These are phyloP conservation scores for Aspergillus cejpii DNA, from an alignment of 2,329 filamentous ascomycete species.

Conservation along the genomic window DNA sequence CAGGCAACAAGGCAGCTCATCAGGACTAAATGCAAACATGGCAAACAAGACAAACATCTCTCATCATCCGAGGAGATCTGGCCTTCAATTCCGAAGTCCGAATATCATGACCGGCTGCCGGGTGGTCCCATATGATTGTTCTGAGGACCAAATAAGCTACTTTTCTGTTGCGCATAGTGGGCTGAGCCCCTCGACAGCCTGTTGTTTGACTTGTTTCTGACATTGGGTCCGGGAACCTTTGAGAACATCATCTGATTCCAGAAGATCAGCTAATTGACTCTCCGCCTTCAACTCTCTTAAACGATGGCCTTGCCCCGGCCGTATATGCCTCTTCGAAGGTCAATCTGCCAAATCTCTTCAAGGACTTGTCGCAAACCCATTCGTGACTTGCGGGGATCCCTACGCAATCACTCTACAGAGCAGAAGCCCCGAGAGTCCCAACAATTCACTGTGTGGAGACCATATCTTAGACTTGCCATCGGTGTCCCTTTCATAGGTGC, in stretches of 20 bases:
- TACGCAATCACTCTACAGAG: slow-evolving; percentile 25
- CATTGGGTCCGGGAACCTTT: not conserved
- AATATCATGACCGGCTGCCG: not conserved
- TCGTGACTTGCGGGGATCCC: slow-evolving; percentile 15
- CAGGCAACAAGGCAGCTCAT: too few species aligned
- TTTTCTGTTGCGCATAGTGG: not conserved
- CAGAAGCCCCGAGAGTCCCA: slow-evolving; percentile 19
- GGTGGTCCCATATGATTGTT: not conserved
- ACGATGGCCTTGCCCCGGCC: slow-evolving; percentile 31
- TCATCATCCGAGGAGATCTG: too few species aligned
- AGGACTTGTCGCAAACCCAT: slow-evolving; percentile 17
- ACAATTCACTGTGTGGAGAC: slow-evolving; percentile 38
- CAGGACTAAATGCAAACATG: too few species aligned
- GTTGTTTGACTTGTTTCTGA: not conserved
- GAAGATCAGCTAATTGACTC: slow-evolving; percentile 13
- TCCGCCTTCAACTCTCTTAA: slow-evolving; percentile 5
- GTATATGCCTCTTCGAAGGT: slow-evolving; percentile 32
- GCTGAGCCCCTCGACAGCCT: not conserved
- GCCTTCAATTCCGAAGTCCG: too few species aligned
- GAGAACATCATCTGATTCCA: slow-evolving; percentile 14
- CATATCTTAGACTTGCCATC: slow-evolving; percentile 45
- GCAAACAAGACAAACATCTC: too few species aligned
- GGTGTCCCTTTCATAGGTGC: slow-evolving; percentile 46
- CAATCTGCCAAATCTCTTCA: slow-evolving; percentile 23
- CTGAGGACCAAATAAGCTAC: not conserved